These are phyloP conservation scores for Moricandia moricandioides DNA, from an alignment of 345 rosid species.

Conservation along the genomic window DNA sequence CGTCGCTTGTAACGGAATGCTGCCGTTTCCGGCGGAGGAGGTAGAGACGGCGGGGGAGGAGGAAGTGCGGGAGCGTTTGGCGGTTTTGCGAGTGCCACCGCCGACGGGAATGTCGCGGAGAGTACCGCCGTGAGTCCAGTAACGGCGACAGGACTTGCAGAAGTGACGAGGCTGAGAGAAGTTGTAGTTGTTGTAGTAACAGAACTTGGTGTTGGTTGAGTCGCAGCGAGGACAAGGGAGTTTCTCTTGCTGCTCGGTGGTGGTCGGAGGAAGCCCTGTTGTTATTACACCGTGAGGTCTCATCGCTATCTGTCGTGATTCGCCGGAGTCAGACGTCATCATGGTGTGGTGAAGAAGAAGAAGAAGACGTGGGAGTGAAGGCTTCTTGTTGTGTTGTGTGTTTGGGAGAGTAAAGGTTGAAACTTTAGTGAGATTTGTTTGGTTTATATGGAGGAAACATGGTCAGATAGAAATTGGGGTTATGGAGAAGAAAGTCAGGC, in stretches of 20 bases:
- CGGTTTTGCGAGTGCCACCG: slow-evolving; percentile 79
- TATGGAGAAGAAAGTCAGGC: slow-evolving; percentile 33
- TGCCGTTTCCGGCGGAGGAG: slow-evolving; percentile 7
- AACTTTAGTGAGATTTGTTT: slow-evolving; percentile 17
- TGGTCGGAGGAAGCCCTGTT: slow-evolving; percentile 26
- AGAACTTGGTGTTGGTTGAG: slow-evolving; percentile 86
- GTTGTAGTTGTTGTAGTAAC: slow-evolving; percentile 97
- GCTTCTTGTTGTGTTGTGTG: background rate
- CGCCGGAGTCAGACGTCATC: slow-evolving; percentile 51
- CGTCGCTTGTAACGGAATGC: slow-evolving; percentile 44
- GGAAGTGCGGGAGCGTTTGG: slow-evolving; percentile 68
- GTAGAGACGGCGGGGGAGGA: slow-evolving; percentile 32
- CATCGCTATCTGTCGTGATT: slow-evolving; percentile 35
- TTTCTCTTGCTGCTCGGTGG: slow-evolving; percentile 67
- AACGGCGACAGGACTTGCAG: slow-evolving; percentile 94
- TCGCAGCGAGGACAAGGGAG: slow-evolving; percentile 93
- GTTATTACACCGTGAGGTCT: slow-evolving; percentile 36
- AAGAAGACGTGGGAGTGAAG: slow-evolving; percentile 10
- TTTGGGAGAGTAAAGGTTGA: slow-evolving; percentile 1
- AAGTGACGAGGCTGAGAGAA: slow-evolving; percentile 98
- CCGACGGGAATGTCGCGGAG: slow-evolving; percentile 81
- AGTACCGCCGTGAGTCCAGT: slow-evolving; percentile 98
- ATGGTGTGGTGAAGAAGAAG: background rate
- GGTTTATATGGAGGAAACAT: slow-evolving; percentile 26
- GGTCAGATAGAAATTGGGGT: slow-evolving; percentile 32